A percentile compares a stretch with the other conserved stretches of the same genome.
Conservation (phyloP, 2,329 filamentous ascomycete genomes). For the Hypoxylon sp. region DNA sequence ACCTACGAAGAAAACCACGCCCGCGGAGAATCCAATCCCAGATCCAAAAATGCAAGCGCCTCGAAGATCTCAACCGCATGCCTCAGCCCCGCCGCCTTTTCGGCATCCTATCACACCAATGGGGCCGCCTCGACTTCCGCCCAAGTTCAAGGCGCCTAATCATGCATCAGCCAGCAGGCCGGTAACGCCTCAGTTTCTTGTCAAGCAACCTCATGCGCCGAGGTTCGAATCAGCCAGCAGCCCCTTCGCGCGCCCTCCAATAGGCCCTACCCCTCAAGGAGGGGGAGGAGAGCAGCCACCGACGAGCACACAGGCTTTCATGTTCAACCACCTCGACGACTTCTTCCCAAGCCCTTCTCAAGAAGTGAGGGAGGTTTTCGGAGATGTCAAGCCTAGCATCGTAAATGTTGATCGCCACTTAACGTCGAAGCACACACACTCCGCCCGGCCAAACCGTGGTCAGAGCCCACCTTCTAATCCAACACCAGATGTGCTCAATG, state of each 20-base stretch:
- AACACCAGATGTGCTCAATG: neutral
- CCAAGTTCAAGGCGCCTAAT: conserved; percentile 37
- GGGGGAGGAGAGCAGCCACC: conserved; percentile 39
- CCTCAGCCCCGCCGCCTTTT: conserved; percentile 23
- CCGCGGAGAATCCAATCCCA: neutral
- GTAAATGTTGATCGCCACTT: conserved; percentile 39
- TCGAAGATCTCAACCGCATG: conserved; percentile 4
- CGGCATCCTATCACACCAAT: conserved; percentile 34
- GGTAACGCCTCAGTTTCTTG: conserved; percentile 34
- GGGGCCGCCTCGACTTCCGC: conserved; percentile 39
- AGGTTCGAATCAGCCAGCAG: neutral
- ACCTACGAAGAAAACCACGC: neutral
- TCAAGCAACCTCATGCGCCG: conserved; percentile 26
- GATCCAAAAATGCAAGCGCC: conserved; percentile 5
- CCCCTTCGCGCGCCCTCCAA: neutral
- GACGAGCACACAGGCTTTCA: conserved; percentile 61
- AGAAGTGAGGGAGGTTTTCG: conserved; percentile 59
- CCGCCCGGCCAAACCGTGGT: neutral
- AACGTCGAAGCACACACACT: conserved; percentile 24
- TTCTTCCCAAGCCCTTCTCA: conserved; percentile 66
- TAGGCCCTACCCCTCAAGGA: conserved; percentile 4
- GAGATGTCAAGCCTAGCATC: conserved; percentile 44
- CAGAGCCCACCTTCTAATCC: neutral
- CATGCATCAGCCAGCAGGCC: conserved; percentile 5
- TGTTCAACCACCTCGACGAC: conserved; percentile 58